Evolutionary conservation across 164 flowering plant genomes (phyloP).

Genomic region (Houttuynia cordata): DNA sequence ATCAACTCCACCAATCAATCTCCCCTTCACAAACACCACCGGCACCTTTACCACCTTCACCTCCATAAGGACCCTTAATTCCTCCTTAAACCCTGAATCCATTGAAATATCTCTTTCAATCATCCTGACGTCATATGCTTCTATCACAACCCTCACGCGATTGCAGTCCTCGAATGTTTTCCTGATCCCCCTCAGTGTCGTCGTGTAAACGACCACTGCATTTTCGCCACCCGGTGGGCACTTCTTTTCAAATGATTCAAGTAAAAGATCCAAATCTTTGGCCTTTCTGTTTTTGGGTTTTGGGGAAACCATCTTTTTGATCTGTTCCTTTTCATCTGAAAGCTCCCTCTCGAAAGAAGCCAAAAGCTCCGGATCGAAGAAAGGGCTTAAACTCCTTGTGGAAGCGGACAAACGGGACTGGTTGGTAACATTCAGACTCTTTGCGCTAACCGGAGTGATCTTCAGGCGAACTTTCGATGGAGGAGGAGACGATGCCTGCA

Average conservation of each 20-base stretch:
- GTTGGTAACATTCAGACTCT: slow-evolving; percentile 15
- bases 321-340: slow-evolving; percentile 45
- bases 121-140: slow-evolving; percentile 37
- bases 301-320: slow-evolving; percentile 42
- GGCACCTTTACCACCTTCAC: slow-evolving; percentile 59
- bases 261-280: slow-evolving; percentile 17
- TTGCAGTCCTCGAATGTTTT: slow-evolving; percentile 96
- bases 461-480: neutral
- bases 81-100: slow-evolving; percentile 83
- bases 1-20: slow-evolving; percentile 74
- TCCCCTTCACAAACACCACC: slow-evolving; percentile 74
- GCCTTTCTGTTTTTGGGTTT: slow-evolving; percentile 12
- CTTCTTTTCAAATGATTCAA: slow-evolving; percentile 30
- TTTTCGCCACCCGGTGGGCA: slow-evolving; percentile 79
- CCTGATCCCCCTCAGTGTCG: slow-evolving; percentile 82
- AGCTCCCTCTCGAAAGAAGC: slow-evolving; percentile 48
- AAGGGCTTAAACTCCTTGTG: slow-evolving; percentile 40
- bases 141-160: slow-evolving; percentile 39
- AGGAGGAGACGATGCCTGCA: neutral
- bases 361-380: slow-evolving; percentile 75
- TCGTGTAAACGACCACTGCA: slow-evolving; percentile 71
- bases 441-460: slow-evolving; percentile 15
- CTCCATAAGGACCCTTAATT: slow-evolving; percentile 51
- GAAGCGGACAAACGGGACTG: slow-evolving; percentile 23
- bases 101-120: slow-evolving; percentile 80